phyloP scores from a whole-genome alignment of 192 early-diverging fungal species.

The Dispira parvispora region DNA sequence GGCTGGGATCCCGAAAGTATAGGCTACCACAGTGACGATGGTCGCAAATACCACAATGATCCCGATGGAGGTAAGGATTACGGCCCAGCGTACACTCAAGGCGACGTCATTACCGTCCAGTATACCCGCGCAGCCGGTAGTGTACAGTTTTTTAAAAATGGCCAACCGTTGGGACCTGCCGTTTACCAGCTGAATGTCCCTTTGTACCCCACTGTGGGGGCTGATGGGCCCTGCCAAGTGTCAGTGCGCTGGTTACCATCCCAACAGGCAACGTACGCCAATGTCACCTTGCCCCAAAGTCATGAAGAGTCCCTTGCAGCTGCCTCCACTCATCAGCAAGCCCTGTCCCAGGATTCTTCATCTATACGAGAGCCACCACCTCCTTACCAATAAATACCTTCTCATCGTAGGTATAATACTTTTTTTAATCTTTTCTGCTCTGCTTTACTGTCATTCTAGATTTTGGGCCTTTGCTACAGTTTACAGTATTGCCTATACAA shows the following conservation, averaged over 20 bases:
- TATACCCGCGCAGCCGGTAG: slow-evolving; percentile 11
- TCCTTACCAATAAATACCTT: too few species aligned
- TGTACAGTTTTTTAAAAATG: slow-evolving; percentile 17
- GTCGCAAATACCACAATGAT: slow-evolving; percentile 19
- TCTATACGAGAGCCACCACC: too few species aligned
- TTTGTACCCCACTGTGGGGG: slow-evolving; percentile 15
- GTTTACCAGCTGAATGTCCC: background rate
- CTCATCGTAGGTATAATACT: too few species aligned
- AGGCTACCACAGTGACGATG: slow-evolving; percentile 31
- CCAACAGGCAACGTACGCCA: background rate
- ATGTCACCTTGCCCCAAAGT: too few species aligned
- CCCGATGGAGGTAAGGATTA: slow-evolving; percentile 14
- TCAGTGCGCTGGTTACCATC: slow-evolving; percentile 5
- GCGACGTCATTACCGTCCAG: slow-evolving; percentile 20
- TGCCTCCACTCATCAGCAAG: too few species aligned
- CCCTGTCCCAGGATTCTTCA: too few species aligned
- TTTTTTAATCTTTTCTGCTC: too few species aligned
- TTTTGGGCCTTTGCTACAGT: too few species aligned
- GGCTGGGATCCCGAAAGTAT: slow-evolving; percentile 26
- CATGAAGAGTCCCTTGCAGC: too few species aligned
- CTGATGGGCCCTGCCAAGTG: slow-evolving; percentile 15
- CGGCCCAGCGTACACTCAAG: slow-evolving; percentile 9
- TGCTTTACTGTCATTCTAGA: too few species aligned
- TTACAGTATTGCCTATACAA: too few species aligned
- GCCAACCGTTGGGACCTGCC: slow-evolving; percentile 7